Base-by-base conservation (phyloP, 2,329 filamentous ascomycete species). In the Fusarium nelsonii region DNA sequence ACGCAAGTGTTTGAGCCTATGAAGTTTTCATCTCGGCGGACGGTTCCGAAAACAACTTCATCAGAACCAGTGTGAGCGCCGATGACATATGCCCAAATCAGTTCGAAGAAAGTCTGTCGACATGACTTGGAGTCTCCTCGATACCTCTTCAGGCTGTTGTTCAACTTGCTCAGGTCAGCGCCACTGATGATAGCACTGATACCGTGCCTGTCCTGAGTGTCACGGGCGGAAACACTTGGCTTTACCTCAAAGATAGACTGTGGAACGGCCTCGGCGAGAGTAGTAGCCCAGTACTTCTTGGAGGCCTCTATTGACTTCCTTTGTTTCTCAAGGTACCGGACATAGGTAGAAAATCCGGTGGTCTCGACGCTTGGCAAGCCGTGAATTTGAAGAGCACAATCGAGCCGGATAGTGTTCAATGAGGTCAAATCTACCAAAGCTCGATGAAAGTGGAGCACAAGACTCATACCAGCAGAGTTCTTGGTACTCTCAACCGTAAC, bases 1-100 rank as follows among this genome's bases (percentile, higher is more conserved):
- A 62, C 46, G 33, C 58, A 62, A 10, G 18, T 62, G 15, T 62
- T 53, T 3, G 34, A 36, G 11, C 58, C 58, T 6, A 62, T 44
- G 8, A 62, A 62, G n/a, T 48, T 52, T 0, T 14, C 23, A n/a
- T 62, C 58, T 28, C 58, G 58, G 2, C 53, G 58, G 0, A 62
- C 58, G 8, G 58, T 58, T 3, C 45, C 58, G 4, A 62, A 58
- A 2, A 51, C 11, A 36, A 62, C n/a, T 1, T 62, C 45, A 40
- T 62, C 58, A 1, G 58, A 62, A 20, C 48, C 58, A 0, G 46
- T 46, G 36, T 62, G 58, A 0, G 33, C 45, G 7, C 53, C 39
- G 16, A 62, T 1, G 4, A 62, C 53, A 30, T 39, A 11, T 0
- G 58, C 58, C 58, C 58, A 58, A 12, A 58, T 11, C 10, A 36